Evolutionary conservation across 441 rosid species (phyloP).

Genomic region (Corymbia citriodora): DNA sequence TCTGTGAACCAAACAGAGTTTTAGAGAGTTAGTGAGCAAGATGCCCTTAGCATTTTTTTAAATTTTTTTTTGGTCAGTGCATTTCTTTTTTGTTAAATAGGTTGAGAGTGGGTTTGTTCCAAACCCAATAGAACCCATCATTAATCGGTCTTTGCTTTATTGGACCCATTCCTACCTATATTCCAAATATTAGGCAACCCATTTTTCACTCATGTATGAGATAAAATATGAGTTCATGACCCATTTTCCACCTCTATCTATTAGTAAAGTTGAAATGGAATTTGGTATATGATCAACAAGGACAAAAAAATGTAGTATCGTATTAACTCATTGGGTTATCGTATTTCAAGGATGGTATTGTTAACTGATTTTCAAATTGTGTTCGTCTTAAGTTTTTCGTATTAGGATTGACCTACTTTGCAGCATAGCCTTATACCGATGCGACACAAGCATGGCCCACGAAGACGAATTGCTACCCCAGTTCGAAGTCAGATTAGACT

Average conservation of each 20-base stretch:
- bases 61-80: too few relatives aligned
- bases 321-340: neutral
- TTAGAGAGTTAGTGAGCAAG: neutral
- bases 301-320: neutral
- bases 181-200: neutral
- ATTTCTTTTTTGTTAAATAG: neutral
- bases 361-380: neutral
- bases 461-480: neutral
- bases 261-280: neutral
- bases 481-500: neutral
- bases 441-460: neutral
- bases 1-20: fast-evolving
- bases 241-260: neutral
- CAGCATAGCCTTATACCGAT: neutral
- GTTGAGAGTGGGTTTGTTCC: neutral
- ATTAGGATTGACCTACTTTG: neutral
- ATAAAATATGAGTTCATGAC: neutral
- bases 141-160: neutral
- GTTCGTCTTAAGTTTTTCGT: neutral
- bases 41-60: neutral
- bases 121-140: neutral
- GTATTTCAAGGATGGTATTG: neutral
- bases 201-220: neutral
- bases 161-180: neutral
- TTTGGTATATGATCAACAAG: neutral